phyloP scores from a whole-genome alignment of 257 asterid species.

The Solanum chilense region DNA sequence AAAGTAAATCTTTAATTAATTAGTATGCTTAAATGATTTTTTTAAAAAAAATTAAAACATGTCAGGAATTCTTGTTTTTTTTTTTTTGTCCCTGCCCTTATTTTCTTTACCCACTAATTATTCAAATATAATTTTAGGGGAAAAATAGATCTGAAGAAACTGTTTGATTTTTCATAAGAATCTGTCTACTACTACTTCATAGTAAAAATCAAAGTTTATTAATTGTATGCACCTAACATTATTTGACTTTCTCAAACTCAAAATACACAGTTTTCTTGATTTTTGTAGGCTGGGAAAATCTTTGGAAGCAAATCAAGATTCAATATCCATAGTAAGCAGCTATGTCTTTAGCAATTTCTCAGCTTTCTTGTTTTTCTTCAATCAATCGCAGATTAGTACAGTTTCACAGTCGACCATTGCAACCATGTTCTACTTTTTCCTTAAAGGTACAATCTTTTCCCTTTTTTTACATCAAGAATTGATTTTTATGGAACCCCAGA shows the following conservation, averaged over 20 bases:
- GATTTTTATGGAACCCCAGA: not conserved
- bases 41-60: too few species aligned
- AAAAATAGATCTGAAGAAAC: not conserved
- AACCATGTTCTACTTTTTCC: not conserved
- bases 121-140: not conserved
- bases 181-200: not conserved
- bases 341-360: conserved; percentile 26
- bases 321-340: not conserved
- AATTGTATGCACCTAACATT: not conserved
- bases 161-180: not conserved
- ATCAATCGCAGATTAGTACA: conserved; percentile 1
- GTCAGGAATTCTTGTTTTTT: not conserved
- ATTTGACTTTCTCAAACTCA: not conserved
- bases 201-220: not conserved
- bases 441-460: conserved; percentile 13
- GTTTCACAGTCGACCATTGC: conserved; percentile 6
- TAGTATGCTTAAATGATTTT: not conserved
- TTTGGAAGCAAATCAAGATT: not conserved
- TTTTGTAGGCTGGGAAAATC: not conserved
- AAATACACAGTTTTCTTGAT: not conserved
- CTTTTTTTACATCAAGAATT: not conserved
- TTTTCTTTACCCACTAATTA: not conserved
- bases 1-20: not conserved
- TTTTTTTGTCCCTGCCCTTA: not conserved
- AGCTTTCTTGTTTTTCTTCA: conserved; percentile 22